These are phyloP conservation scores for Ceratocystis lukuohia DNA, from an alignment of 2,329 filamentous ascomycete species.

Conservation along the genomic window DNA sequence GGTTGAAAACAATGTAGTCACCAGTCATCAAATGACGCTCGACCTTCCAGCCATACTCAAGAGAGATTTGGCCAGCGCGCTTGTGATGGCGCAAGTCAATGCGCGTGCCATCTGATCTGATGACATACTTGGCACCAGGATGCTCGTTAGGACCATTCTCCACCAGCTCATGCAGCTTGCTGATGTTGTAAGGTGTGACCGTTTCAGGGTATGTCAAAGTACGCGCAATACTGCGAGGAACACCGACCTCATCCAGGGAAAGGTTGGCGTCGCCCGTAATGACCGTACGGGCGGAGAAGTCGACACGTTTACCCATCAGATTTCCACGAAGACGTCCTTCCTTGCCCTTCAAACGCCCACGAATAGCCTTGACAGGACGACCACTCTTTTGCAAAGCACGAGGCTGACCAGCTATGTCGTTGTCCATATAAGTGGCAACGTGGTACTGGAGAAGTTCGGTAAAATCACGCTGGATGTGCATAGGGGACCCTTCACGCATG, in stretches of 20 bases:
- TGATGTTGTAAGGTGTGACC: slow-evolving; percentile 95
- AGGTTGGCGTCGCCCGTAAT: slow-evolving; percentile 98
- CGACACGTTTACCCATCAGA: slow-evolving; percentile 98
- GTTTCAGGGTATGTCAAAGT: slow-evolving; percentile 94
- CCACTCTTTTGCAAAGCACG: slow-evolving; percentile 95
- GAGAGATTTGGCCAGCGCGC: slow-evolving; percentile 66
- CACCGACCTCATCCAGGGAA: slow-evolving; percentile 92
- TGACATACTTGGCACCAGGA: slow-evolving; percentile 91
- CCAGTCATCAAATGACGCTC: slow-evolving; percentile 92
- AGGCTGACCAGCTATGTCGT: slow-evolving; percentile 91
- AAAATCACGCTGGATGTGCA: slow-evolving; percentile 83
- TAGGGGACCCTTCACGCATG: slow-evolving; percentile 78
- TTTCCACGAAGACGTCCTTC: slow-evolving; percentile 96
- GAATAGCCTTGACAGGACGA: slow-evolving; percentile 89
- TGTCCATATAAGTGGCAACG: slow-evolving; percentile 99
- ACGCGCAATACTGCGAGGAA: slow-evolving; percentile 82
- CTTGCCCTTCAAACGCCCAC: slow-evolving; percentile 95
- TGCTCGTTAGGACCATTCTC: slow-evolving; percentile 90
- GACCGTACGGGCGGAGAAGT: slow-evolving; percentile 98
- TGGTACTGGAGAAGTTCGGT: slow-evolving; percentile 91
- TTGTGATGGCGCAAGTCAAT: slow-evolving; percentile 93
- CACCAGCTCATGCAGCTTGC: slow-evolving; percentile 76
- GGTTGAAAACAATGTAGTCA: slow-evolving; percentile 98
- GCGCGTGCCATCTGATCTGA: slow-evolving; percentile 81
- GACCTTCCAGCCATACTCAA: slow-evolving; percentile 97